A percentile compares a stretch with the other conserved stretches of the same genome.
These are phyloP conservation scores for Ceratocystis papillata DNA, from an alignment of 2,329 filamentous ascomycete species.

Conservation along the genomic window DNA sequence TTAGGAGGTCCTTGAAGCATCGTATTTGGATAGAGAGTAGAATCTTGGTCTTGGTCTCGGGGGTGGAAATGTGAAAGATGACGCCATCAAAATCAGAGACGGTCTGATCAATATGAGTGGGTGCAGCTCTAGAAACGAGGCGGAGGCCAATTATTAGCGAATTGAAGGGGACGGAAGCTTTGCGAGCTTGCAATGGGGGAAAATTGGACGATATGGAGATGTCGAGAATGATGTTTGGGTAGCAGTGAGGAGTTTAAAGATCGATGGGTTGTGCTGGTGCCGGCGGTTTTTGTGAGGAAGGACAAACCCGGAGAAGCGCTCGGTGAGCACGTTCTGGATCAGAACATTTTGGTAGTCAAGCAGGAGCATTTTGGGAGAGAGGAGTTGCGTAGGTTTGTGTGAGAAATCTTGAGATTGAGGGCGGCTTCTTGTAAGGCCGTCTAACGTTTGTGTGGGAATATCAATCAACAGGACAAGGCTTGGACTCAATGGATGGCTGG, in stretches of 20 bases:
- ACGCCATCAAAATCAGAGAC: conserved; percentile 99
- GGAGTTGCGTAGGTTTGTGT: neutral
- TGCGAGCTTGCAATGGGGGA: neutral
- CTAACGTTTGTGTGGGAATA: neutral
- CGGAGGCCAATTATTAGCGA: neutral
- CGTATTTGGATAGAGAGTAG: conserved; percentile 88
- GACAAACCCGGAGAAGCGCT: conserved; percentile 73
- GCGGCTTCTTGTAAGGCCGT: neutral
- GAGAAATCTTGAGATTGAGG: neutral
- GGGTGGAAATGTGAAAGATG: conserved; percentile 95
- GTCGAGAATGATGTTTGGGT: neutral
- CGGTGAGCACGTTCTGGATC: conserved; percentile 89
- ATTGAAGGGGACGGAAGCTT: neutral
- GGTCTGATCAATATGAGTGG: conserved; percentile 88
- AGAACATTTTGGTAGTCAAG: conserved; percentile 98
- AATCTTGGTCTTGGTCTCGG: conserved; percentile 86
- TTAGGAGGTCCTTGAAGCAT: conserved; percentile 84
- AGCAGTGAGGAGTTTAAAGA: neutral
- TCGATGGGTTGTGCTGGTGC: neutral
- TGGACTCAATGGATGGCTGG: neutral
- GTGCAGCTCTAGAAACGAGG: conserved; percentile 48
- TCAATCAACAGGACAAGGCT: conserved; percentile 17
- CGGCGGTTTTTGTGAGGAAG: conserved; percentile 29
- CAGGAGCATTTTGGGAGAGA: conserved; percentile 58
- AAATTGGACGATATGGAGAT: neutral